phyloP scores from a whole-genome alignment of 139 green algal species.

The Coccomyxa sp. region DNA sequence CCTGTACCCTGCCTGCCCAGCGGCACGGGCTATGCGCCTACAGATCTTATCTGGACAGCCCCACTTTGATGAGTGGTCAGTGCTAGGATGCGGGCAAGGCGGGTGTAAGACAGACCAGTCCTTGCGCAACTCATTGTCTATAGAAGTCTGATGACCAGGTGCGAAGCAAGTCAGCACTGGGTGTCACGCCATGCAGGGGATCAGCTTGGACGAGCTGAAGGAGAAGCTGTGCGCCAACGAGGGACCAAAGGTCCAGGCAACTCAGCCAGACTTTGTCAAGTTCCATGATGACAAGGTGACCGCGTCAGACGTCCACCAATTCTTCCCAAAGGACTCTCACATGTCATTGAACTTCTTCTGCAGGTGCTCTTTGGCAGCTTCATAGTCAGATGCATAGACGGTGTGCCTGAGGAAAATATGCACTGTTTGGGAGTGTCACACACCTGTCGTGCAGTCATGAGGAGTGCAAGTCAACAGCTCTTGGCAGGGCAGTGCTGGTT shows the following conservation, averaged over 20 bases:
- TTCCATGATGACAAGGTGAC: constrained; percentile 57
- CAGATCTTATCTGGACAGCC: neutral
- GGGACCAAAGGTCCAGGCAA: constrained; percentile 26
- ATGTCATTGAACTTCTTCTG: neutral
- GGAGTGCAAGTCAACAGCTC: neutral
- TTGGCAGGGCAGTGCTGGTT: no score
- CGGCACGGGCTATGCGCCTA: neutral
- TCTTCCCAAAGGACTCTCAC: neutral
- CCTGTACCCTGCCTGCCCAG: neutral
- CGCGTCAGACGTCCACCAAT: constrained; percentile 1
- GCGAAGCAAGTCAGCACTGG: no score
- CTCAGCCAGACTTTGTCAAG: constrained; percentile 43
- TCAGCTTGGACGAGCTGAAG: neutral
- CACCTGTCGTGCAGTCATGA: neutral
- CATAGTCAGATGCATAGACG: no score
- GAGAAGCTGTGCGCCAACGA: constrained; percentile 10
- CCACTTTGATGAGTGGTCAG: no score
- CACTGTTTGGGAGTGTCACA: no score
- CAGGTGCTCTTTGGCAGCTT: no score
- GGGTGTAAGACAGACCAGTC: no score
- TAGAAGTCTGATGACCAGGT: no score
- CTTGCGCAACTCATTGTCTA: no score
- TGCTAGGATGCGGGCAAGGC: no score
- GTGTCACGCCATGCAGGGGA: neutral
- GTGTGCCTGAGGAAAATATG: no score